Percentiles rank a stretch among this genome's conserved stretches.
Conservation (phyloP, 768 basidiomycete genomes). For the Hebeloma cylindrosporum region DNA sequence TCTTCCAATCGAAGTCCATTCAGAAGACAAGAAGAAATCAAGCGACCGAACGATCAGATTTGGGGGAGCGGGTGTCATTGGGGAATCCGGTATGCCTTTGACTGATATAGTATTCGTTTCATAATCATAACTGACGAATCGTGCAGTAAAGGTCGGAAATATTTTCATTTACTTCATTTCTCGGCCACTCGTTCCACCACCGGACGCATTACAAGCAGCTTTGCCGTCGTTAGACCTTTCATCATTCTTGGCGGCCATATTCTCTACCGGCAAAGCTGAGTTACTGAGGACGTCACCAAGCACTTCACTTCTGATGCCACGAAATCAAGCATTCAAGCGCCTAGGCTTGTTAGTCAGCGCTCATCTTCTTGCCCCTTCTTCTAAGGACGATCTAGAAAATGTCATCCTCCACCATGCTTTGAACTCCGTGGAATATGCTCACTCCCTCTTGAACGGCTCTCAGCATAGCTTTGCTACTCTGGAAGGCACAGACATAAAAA, state of each 20-base stretch:
- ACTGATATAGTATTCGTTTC: not conserved
- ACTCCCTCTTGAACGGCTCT: slow-evolving; percentile 59
- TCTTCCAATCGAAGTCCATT: slow-evolving; percentile 61
- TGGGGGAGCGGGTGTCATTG: slow-evolving; percentile 79
- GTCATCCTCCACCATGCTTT: slow-evolving; percentile 90
- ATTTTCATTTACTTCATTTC: slow-evolving; percentile 90
- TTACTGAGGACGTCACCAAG: slow-evolving; percentile 60
- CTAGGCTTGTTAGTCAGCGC: slow-evolving; percentile 83
- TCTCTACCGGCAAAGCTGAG: slow-evolving; percentile 82
- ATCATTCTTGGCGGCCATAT: slow-evolving; percentile 86
- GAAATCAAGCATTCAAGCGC: slow-evolving; percentile 84
- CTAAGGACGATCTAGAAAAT: slow-evolving; percentile 76
- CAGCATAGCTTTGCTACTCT: slow-evolving; percentile 76
- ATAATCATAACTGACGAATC: slow-evolving; percentile 1
- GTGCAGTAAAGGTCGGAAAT: slow-evolving; percentile 68
- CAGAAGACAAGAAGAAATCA: slow-evolving; percentile 45
- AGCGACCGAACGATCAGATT: slow-evolving; percentile 66
- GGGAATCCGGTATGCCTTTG: slow-evolving; percentile 62
- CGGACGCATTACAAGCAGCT: slow-evolving; percentile 77
- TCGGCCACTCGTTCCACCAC: slow-evolving; percentile 78
- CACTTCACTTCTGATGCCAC: slow-evolving; percentile 84
- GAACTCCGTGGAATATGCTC: slow-evolving; percentile 70
- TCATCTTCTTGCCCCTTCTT: slow-evolving; percentile 78
- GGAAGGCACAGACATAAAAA: slow-evolving; percentile 79
- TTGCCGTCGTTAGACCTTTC: slow-evolving; percentile 84